These are phyloP conservation scores for Lentinula lateritia DNA, from an alignment of 768 basidiomycete genomes.

Conservation along the genomic window DNA sequence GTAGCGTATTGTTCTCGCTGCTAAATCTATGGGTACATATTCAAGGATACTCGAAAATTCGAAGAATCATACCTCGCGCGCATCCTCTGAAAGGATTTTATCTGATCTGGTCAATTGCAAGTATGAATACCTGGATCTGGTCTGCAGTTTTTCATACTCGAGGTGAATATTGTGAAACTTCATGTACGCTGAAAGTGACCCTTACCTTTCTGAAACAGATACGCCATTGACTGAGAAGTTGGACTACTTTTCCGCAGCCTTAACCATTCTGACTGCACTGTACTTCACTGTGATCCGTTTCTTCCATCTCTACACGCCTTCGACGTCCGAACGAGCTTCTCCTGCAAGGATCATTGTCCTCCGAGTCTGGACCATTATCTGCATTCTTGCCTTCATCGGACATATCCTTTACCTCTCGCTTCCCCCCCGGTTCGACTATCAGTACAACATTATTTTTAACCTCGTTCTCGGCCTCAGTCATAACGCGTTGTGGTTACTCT, in stretches of 20 bases:
- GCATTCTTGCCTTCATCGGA: slow-evolving; percentile 49
- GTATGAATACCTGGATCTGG: slow-evolving; percentile 92
- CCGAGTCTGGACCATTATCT: slow-evolving; percentile 43
- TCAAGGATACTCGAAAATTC: slow-evolving; percentile 48
- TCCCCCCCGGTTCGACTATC: slow-evolving; percentile 82
- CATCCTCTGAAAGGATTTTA: slow-evolving; percentile 75
- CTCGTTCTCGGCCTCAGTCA: slow-evolving; percentile 69
- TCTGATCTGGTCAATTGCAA: slow-evolving; percentile 57
- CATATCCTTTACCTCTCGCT: slow-evolving; percentile 79
- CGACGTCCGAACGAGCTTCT: slow-evolving; percentile 14
- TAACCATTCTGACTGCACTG: slow-evolving; percentile 76
- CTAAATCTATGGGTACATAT: slow-evolving; percentile 77
- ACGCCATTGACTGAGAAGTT: slow-evolving; percentile 77
- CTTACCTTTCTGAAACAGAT: slow-evolving; percentile 32
- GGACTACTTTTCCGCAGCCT: slow-evolving; percentile 93
- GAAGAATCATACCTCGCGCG: slow-evolving; percentile 35
- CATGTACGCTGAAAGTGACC: background rate
- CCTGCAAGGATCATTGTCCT: slow-evolving; percentile 13
- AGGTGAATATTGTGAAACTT: slow-evolving; percentile 39
- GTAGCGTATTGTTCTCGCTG: slow-evolving; percentile 84
- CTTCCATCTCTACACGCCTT: slow-evolving; percentile 61
- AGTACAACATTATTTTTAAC: slow-evolving; percentile 90
- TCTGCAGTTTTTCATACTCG: slow-evolving; percentile 88
- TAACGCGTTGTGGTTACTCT: slow-evolving; percentile 78
- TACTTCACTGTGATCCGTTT: slow-evolving; percentile 75